Base-by-base conservation (phyloP, 805 yeast species). In the Nakazawaea populi region DNA sequence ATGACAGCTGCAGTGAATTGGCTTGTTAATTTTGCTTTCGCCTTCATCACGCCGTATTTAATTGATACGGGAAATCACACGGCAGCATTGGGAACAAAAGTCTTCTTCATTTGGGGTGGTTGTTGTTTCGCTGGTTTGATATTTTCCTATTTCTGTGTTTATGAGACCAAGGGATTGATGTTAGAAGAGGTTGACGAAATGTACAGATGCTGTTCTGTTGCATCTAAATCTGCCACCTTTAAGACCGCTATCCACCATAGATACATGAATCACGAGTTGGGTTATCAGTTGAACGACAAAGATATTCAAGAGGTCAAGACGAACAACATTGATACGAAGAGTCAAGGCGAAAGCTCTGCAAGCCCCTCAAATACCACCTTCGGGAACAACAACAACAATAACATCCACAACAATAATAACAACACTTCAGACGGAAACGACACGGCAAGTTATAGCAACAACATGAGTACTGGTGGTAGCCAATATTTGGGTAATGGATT, bases 81-180 rank as follows among this genome's bases (percentile, higher is more conserved):
- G 0, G 84, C 87, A 1, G 80, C 83, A 0, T 64, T 85, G 52
- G 92, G 91, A 0, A 78, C 83, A 31, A 82, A 78, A 54, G 85
- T 87, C 29, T 87, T 87, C 65, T 87, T 85, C 63, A 70, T 87
- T 5, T 87, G 95, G 95, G 94, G 94, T 4, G 79, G 87, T 0
- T 68, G 80, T 52, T 85, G 83, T 64, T 70, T 80, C 1, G 42
- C 74, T 4, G 89, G 85, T 1, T 77, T 80, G 4, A 56, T 84
- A 3, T 76, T 83, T 54, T 83, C 82, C 5, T 85, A 83, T 64
- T 77, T 85, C 47, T 71, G 77, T 51, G 88, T 87, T 35, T 87
- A 83, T 67, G 94, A 87, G 64, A 88, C 96, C 0, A 84, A 80
- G 59, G 95, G 95, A 0, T 71, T 88, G 47, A 80, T 83, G 59